Percentiles rank a stretch among this genome's conserved stretches.
Evolutionary conservation across 352 stramenopile species (phyloP).

Genomic region (Sclerospora graminicola): DNA sequence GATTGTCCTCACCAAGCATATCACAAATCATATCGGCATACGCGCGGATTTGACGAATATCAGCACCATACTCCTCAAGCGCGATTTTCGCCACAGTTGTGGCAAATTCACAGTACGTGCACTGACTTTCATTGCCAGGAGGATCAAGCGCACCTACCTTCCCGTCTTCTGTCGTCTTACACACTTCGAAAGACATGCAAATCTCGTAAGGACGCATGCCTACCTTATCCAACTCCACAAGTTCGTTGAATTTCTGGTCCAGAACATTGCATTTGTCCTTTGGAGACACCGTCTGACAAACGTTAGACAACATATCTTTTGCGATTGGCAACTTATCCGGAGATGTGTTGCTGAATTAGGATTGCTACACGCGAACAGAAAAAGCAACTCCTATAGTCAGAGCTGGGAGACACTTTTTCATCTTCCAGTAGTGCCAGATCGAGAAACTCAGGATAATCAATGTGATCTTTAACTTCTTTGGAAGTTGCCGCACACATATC

Average conservation of each 20-base stretch:
- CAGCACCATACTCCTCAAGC: conserved; percentile 40
- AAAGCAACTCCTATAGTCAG: conserved; percentile 30
- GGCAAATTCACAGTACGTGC: conserved; percentile 51
- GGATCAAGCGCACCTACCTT: conserved; percentile 7
- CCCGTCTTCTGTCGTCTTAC: conserved; percentile 15
- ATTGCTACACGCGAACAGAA: conserved; percentile 39
- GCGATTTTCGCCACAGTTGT: conserved; percentile 49
- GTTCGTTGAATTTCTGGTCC: conserved; percentile 52
- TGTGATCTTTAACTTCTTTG: too few species aligned
- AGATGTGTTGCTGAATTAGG: conserved; percentile 30
- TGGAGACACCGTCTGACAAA: conserved; percentile 34
- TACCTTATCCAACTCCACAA: conserved; percentile 46
- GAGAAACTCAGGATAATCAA: too few species aligned
- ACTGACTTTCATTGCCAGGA: conserved; percentile 33
- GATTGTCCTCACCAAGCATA: conserved; percentile 47
- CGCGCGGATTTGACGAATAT: conserved; percentile 44
- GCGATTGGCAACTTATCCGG: conserved; percentile 35
- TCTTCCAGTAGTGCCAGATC: too few species aligned
- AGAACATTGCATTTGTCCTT: conserved; percentile 40
- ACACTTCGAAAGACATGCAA: conserved; percentile 42
- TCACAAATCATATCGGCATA: conserved; percentile 72
- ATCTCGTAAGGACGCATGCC: conserved; percentile 38
- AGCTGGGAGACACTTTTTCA: too few species aligned
- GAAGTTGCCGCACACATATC: too few species aligned
- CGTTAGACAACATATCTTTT: conserved; percentile 33